A percentile compares a stretch with the other conserved stretches of the same genome.
phyloP scores from a whole-genome alignment of 2,329 filamentous ascomycete genomes.

The Neonectria hederae region DNA sequence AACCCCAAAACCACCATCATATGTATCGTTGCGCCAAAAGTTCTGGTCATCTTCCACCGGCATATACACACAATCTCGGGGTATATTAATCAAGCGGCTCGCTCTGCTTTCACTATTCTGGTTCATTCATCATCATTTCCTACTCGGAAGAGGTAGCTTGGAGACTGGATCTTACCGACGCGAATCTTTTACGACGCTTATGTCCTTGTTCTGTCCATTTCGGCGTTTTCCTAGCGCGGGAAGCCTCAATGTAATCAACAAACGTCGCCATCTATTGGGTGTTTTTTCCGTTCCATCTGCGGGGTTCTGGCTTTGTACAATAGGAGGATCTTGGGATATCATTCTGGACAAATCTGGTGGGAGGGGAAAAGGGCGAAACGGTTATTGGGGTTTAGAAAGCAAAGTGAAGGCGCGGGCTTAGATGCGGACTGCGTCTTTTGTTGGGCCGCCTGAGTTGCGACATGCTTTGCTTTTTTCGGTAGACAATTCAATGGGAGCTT shows the following conservation, averaged over 20 bases:
- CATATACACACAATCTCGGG: constrained; percentile 20
- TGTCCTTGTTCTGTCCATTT: constrained; percentile 29
- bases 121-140: constrained; percentile 21
- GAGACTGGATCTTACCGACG: constrained; percentile 17
- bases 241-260: constrained; percentile 24
- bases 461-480: constrained; percentile 19
- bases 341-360: constrained; percentile 16
- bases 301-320: constrained; percentile 28
- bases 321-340: constrained; percentile 23
- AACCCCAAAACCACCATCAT: constrained; percentile 2
- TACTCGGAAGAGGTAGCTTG: constrained; percentile 13
- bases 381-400: constrained; percentile 14
- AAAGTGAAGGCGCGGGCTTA: constrained; percentile 8
- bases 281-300: neutral
- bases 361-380: constrained; percentile 18
- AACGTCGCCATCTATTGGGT: constrained; percentile 2
- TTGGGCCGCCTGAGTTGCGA: constrained; percentile 8
- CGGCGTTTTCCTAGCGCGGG: constrained; percentile 14
- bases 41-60: constrained; percentile 17
- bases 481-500: constrained; percentile 16
- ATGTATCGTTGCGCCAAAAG: constrained; percentile 20
- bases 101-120: constrained; percentile 18
- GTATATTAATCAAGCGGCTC: constrained; percentile 25
- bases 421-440: constrained; percentile 8
- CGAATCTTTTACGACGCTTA: constrained; percentile 37